Percentiles rank a stretch among this genome's conserved stretches.
These are phyloP conservation scores for Coemansia pectinata DNA, from an alignment of 192 early-diverging fungal species.

Conservation along the genomic window DNA sequence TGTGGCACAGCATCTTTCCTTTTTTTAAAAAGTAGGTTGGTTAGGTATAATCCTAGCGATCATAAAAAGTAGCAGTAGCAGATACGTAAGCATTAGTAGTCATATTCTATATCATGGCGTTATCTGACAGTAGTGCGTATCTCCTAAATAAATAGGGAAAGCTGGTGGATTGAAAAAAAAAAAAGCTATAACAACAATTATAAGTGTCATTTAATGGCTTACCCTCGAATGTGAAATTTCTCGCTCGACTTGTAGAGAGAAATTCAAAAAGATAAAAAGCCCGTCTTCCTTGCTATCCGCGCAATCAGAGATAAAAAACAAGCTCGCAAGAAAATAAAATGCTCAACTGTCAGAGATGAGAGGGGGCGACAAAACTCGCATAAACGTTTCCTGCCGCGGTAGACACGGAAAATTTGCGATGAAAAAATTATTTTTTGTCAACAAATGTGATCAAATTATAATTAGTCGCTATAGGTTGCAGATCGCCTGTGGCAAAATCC, in stretches of 20 bases:
- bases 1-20: constrained; percentile 40
- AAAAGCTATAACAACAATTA: constrained; percentile 9
- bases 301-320: neutral
- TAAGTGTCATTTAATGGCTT: neutral
- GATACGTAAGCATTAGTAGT: constrained; percentile 6
- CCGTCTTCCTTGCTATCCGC: constrained; percentile 7
- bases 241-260: constrained; percentile 2
- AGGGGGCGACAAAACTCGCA: neutral
- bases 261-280: neutral
- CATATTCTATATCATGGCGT: neutral
- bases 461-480: neutral
- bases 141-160: neutral
- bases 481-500: neutral
- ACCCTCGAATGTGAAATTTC: constrained; percentile 1
- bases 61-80: neutral
- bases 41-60: neutral
- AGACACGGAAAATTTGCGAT: neutral
- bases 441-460: neutral
- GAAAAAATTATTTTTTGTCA: constrained; percentile 1
- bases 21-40: constrained; percentile 13
- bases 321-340: neutral
- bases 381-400: neutral
- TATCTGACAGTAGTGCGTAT: neutral
- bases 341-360: neutral
- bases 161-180: neutral